Percentiles rank a stretch among this genome's conserved stretches.
phyloP scores from a whole-genome alignment of 805 yeast species.

The Schwanniomyces pseudopolymorphus region DNA sequence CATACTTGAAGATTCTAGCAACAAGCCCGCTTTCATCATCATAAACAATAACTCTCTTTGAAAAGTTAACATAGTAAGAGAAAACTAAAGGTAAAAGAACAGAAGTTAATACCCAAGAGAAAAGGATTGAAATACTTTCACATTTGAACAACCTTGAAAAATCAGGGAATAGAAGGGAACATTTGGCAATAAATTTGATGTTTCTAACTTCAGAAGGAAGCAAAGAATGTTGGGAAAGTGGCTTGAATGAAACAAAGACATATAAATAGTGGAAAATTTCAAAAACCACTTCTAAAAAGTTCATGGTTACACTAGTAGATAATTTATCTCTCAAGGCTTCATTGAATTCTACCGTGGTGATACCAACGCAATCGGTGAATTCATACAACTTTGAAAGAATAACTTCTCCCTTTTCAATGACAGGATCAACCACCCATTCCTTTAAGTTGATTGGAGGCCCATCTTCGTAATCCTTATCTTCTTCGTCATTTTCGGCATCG shows the following conservation, averaged over 20 bases:
- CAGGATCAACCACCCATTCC: slow-evolving; percentile 38
- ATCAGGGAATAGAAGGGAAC: slow-evolving; percentile 33
- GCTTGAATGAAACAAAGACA: slow-evolving; percentile 34
- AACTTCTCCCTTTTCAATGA: slow-evolving; percentile 28
- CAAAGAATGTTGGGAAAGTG: slow-evolving; percentile 33
- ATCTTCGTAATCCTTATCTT: slow-evolving; percentile 35
- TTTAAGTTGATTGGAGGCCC: slow-evolving; percentile 41
- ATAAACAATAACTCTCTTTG: slow-evolving; percentile 38
- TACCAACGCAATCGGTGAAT: slow-evolving; percentile 35
- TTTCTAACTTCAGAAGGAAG: slow-evolving; percentile 38
- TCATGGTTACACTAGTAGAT: slow-evolving; percentile 36
- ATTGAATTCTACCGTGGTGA: slow-evolving; percentile 32
- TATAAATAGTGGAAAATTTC: slow-evolving; percentile 33
- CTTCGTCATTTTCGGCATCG: slow-evolving; percentile 30
- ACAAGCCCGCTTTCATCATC: slow-evolving; percentile 32
- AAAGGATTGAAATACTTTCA: slow-evolving; percentile 29
- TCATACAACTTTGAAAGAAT: slow-evolving; percentile 23
- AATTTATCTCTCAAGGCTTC: slow-evolving; percentile 40
- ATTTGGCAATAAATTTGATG: slow-evolving; percentile 19
- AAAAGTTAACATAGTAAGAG: slow-evolving; percentile 54
- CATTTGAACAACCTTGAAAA: slow-evolving; percentile 29
- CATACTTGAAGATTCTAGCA: slow-evolving; percentile 44
- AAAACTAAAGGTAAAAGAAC: slow-evolving; percentile 40
- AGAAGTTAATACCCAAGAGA: slow-evolving; percentile 42
- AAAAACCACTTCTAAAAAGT: slow-evolving; percentile 26